Base-by-base conservation (phyloP, 768 basidiomycete genomes). In the Phaeotremella fagi region DNA sequence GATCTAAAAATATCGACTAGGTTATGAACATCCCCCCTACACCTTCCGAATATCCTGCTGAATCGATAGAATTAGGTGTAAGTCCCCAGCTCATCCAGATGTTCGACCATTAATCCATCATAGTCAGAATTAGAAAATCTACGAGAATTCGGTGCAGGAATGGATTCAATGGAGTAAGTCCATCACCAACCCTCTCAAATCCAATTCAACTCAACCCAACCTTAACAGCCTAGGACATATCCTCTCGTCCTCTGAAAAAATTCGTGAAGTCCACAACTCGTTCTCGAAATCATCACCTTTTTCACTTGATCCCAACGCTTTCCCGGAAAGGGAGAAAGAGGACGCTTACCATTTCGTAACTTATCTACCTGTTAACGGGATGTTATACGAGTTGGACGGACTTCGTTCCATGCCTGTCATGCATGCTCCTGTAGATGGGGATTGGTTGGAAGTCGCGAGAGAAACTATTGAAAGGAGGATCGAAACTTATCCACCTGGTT, bases 291-390 rank as follows among this genome's bases (percentile, higher is more conserved):
- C 91, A 14, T 86, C 82, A 53, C 83, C 88, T 0, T 87, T 95
- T 61, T 88, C 88, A 4, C 77, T 94, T 48, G 89, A 90, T 18
- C 80, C 90, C 22, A 84, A 82, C 22, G 77, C 86, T 20, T 54
- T 82, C 81, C 24, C 86, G 78, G 61, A 83, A 77, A 62, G 75
- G 76, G 76, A 79, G 63, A 58, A 66, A 6, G 83, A 84, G 68
- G 95, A 98, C 64, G 92, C 92, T 12, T 99, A 94, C 74, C 94
- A 99, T 66, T 99, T 98, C 67, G 85, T 98, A 36, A 86, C 94
- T 11, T 99, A 97, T 72, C 77, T 94, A 44, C 94, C 94, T 3
- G 77, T 84, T 37, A 80, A 84, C 74, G 94, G 88, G 18, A 80
- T 81, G 22, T 75, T 99, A 38, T 97, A 92, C 75, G 94, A 99